A percentile compares a stretch with the other conserved stretches of the same genome.
Evolutionary conservation across 129 eudicot genomes (phyloP).

Genomic region (Calendula officinalis): DNA sequence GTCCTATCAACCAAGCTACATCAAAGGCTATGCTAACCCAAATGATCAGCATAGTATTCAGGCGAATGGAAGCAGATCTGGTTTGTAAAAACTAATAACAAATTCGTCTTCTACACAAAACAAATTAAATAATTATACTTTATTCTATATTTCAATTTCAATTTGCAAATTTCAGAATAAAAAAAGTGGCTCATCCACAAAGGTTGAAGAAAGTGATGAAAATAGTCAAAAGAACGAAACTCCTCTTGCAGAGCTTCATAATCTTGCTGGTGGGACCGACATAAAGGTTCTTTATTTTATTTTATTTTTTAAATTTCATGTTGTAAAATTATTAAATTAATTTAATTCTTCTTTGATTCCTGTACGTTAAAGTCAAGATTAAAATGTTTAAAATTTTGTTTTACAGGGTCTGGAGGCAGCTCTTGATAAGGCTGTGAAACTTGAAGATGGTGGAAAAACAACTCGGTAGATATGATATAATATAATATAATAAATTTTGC

Average conservation of each 20-base stretch:
- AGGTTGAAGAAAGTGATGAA: conserved; percentile 54
- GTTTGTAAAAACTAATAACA: conserved; percentile 38
- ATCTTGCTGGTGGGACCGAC: conserved; percentile 90
- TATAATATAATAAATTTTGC: background rate
- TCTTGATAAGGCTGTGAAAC: conserved; percentile 97
- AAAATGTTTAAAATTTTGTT: conserved; percentile 10
- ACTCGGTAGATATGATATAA: conserved; percentile 41
- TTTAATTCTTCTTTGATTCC: conserved; percentile 1
- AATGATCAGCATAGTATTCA: conserved; percentile 89
- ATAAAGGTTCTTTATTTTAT: conserved; percentile 60
- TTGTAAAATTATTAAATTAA: conserved; percentile 8
- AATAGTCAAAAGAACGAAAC: conserved; percentile 51
- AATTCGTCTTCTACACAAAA: conserved; percentile 12
- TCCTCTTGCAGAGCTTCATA: conserved; percentile 84
- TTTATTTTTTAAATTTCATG: background rate
- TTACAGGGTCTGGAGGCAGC: conserved; percentile 97
- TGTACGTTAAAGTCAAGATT: conserved; percentile 13
- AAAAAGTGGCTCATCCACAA: conserved; percentile 36
- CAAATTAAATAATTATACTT: background rate
- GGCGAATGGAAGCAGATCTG: conserved; percentile 93
- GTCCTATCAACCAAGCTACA: conserved; percentile 98
- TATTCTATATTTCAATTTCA: conserved; percentile 21
- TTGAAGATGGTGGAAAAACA: conserved; percentile 85
- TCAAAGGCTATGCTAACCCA: conserved; percentile 98
- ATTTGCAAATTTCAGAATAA: conserved; percentile 39